Percentiles rank a stretch among this genome's conserved stretches.
Evolutionary conservation across 139 green algal genomes (phyloP).

Genomic region (Volvox reticuliferus): DNA sequence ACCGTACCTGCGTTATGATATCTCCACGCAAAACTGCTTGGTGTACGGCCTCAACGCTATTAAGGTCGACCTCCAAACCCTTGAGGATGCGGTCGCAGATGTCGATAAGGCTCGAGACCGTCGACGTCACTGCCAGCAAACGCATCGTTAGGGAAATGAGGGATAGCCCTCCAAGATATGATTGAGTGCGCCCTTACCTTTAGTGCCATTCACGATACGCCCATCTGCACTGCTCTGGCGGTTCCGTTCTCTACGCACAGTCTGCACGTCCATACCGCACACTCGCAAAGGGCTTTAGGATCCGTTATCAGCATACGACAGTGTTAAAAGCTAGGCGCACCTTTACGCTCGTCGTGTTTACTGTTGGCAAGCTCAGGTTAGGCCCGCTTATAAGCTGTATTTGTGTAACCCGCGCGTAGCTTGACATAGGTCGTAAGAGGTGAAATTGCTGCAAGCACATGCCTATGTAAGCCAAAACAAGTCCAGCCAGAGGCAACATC

Average conservation of each 20-base stretch:
- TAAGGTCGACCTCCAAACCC: constrained; percentile 42
- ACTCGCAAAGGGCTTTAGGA: not conserved
- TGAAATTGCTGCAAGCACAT: constrained; percentile 34
- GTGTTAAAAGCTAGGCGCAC: not conserved
- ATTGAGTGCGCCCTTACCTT: not conserved
- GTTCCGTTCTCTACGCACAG: constrained; percentile 25
- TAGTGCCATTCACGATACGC: constrained; percentile 33
- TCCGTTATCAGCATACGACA: not conserved
- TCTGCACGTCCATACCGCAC: not conserved
- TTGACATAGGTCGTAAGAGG: not conserved
- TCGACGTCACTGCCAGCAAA: constrained; percentile 33
- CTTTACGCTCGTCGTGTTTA: constrained; percentile 16
- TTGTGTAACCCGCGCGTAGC: constrained; percentile 9
- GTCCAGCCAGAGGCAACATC: not conserved
- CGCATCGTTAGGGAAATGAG: not conserved
- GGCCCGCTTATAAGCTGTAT: constrained; percentile 40
- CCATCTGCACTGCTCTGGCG: constrained; percentile 45
- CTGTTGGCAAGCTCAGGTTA: constrained; percentile 5
- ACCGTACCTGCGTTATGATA: constrained; percentile 45
- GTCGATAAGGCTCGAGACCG: constrained; percentile 50
- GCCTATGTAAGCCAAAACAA: not conserved
- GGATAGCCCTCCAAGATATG: not conserved
- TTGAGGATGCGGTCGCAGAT: constrained; percentile 49
- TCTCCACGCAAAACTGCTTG: constrained; percentile 49
- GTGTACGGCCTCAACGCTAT: constrained; percentile 44